Base-by-base conservation (phyloP, 257 asterid species). In the Solanum virginianum region DNA sequence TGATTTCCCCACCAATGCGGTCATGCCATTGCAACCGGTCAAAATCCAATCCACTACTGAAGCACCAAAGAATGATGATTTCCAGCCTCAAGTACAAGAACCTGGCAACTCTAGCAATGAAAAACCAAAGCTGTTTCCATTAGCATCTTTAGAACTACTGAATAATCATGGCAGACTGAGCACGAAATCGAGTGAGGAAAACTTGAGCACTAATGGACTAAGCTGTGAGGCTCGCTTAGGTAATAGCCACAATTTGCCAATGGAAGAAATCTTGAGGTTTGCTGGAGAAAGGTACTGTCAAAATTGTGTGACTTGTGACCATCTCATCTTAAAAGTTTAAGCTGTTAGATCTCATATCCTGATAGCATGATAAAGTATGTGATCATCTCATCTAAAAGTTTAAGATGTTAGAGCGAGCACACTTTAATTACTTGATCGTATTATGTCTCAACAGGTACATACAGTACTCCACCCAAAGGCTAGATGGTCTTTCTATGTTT, bases 401-500 rank as follows among this genome's bases (percentile, higher is more conserved):
- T 13, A 7, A 49, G 8, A 14, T 75, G 43, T 75, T 49, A 75
- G 15, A 22, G 15, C 10, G 0, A 22, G 14, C 43, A 15, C n/a
- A 14, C 20, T 49, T 24, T 22, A 75, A 13, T 14, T 75, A 75
- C 24, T 47, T 75, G 41, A 75, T 49, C n/a, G 8, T 75, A 49
- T 49, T 47, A 13, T 75, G 60, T 24, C 60, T 75, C 43, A 75
- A 22, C 81, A 75, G 81, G 60, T 94, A 87, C 91, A 88, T 92
- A 66, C 93, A 90, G 12, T 91, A 89, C 83, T 90, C 91, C 80
- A 86, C 94, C 81, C 89, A 85, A 84, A 89, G 75, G 45, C 69
- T 80, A 10, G 94, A 92, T 54, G 94, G 93, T 16, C 79, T 91
- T 54, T 90, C 96, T 29, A 82, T 80, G 92, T 85, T 89, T 56